Evolutionary conservation across 345 rosid genomes (phyloP).

Genomic region (Clausena lansium): DNA sequence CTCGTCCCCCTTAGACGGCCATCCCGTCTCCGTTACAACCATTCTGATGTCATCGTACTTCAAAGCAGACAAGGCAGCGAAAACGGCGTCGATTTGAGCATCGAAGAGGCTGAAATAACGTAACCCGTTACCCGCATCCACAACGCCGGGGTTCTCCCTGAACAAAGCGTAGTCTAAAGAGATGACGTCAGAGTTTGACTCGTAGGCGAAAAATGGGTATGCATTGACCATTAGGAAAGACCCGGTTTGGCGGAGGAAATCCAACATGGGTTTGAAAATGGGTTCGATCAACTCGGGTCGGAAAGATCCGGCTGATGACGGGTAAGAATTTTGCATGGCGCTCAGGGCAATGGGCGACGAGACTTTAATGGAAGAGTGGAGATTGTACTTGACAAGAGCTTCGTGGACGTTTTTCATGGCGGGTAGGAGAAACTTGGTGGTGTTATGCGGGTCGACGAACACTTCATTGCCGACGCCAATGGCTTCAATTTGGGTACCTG

Average conservation of each 20-base stretch:
- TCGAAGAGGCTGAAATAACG: constrained; percentile 85
- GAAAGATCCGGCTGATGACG: constrained; percentile 92
- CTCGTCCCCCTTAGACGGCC: constrained; percentile 91
- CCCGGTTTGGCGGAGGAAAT: constrained; percentile 85
- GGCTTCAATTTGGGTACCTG: constrained; percentile 75
- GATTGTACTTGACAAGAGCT: constrained; percentile 57
- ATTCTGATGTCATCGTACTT: constrained; percentile 69
- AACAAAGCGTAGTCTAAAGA: constrained; percentile 85
- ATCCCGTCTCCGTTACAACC: constrained; percentile 88
- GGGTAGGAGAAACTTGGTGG: constrained; percentile 61
- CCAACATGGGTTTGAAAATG: constrained; percentile 77
- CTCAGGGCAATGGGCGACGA: constrained; percentile 87
- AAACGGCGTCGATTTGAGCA: constrained; percentile 97
- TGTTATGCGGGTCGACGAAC: constrained; percentile 76
- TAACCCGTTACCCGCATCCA: constrained; percentile 77
- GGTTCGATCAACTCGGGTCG: constrained; percentile 64
- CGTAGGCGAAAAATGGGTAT: constrained; percentile 92
- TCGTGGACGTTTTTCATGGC: constrained; percentile 88
- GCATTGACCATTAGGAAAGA: constrained; percentile 89
- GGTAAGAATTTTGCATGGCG: constrained; percentile 80
- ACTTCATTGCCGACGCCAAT: constrained; percentile 96
- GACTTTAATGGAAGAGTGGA: constrained; percentile 65
- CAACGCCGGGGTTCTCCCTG: constrained; percentile 87
- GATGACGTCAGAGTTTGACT: constrained; percentile 87
- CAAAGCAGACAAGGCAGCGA: constrained; percentile 76